These are phyloP conservation scores for Paspalum notatum DNA, from an alignment of 176 grass and related monocot species.

Conservation along the genomic window DNA sequence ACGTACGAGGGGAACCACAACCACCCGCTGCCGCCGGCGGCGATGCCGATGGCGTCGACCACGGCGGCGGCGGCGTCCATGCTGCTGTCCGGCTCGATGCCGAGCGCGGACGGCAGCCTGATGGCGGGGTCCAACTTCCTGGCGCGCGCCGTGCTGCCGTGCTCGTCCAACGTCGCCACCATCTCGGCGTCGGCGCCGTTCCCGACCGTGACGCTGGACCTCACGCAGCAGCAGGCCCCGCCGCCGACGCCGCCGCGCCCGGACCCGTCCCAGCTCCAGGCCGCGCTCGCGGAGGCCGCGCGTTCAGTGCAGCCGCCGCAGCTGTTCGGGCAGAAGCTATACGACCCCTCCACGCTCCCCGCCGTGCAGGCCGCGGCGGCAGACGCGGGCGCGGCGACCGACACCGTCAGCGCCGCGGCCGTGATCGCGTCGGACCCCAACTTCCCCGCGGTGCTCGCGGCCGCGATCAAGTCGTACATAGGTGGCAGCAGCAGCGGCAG, in stretches of 20 bases:
- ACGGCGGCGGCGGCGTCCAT: constrained; percentile 80
- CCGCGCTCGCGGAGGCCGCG: constrained; percentile 39
- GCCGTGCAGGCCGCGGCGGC: constrained; percentile 31
- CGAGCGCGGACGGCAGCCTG: constrained; percentile 65
- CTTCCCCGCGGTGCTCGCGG: constrained; percentile 73
- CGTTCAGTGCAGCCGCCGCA: constrained; percentile 36
- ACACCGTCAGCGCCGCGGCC: constrained; percentile 73
- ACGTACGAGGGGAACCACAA: constrained; percentile 89
- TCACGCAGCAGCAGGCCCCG: constrained; percentile 52
- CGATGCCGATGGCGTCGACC: constrained; percentile 82
- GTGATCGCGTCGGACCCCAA: constrained; percentile 79
- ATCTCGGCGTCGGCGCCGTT: constrained; percentile 87
- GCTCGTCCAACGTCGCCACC: constrained; percentile 78
- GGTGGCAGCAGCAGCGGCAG: constrained; percentile 38
- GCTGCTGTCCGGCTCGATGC: constrained; percentile 80
- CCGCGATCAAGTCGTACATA: constrained; percentile 82
- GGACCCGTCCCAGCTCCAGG: constrained; percentile 48
- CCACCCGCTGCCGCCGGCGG: constrained; percentile 86
- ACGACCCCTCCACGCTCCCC: constrained; percentile 65
- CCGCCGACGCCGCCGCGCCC: background rate
- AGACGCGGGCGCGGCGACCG: constrained; percentile 36
- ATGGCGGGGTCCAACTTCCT: constrained; percentile 82
- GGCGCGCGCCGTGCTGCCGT: constrained; percentile 67
- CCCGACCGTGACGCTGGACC: constrained; percentile 82
- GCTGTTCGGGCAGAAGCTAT: constrained; percentile 69